Conservation (phyloP, 768 basidiomycete species). For the Auriscalpium orientale region DNA sequence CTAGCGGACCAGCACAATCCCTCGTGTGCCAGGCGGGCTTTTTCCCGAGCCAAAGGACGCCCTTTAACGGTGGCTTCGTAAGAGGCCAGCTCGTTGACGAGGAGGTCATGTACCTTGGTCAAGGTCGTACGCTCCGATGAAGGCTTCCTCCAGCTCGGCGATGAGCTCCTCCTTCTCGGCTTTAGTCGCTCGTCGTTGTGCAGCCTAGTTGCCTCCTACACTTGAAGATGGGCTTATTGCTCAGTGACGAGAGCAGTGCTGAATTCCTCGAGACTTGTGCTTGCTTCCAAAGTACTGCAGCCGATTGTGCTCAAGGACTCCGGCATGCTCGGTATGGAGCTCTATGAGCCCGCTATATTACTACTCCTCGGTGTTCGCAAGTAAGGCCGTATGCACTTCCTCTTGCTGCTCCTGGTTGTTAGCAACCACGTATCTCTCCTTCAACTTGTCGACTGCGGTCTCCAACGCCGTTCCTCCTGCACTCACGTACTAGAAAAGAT, state of each 20-base stretch:
- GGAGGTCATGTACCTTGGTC: slow-evolving; percentile 27
- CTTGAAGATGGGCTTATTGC: slow-evolving; percentile 26
- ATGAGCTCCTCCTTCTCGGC: slow-evolving; percentile 42
- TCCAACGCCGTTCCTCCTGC: no score
- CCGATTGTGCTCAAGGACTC: no score
- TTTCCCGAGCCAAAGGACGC: slow-evolving; percentile 25
- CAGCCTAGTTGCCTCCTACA: slow-evolving; percentile 29
- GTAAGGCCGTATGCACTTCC: no score
- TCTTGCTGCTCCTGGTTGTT: no score
- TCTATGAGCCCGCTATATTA: no score
- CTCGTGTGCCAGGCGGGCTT: slow-evolving; percentile 28
- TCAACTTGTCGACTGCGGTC: no score
- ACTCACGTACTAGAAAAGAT: no score
- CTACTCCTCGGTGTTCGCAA: no score
- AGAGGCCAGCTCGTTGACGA: slow-evolving; percentile 47
- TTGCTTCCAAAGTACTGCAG: no score
- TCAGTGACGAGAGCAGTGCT: slow-evolving; percentile 32
- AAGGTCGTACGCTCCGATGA: slow-evolving; percentile 39
- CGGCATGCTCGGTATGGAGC: no score
- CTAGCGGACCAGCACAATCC: no score
- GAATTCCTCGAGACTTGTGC: slow-evolving; percentile 26
- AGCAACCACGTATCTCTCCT: no score
- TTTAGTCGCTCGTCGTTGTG: slow-evolving; percentile 28
- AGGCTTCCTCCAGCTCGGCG: slow-evolving; percentile 42
- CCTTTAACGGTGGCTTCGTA: slow-evolving; percentile 42